Conservation (phyloP, 208 protist species). For the Vickermania spadyakhi region DNA sequence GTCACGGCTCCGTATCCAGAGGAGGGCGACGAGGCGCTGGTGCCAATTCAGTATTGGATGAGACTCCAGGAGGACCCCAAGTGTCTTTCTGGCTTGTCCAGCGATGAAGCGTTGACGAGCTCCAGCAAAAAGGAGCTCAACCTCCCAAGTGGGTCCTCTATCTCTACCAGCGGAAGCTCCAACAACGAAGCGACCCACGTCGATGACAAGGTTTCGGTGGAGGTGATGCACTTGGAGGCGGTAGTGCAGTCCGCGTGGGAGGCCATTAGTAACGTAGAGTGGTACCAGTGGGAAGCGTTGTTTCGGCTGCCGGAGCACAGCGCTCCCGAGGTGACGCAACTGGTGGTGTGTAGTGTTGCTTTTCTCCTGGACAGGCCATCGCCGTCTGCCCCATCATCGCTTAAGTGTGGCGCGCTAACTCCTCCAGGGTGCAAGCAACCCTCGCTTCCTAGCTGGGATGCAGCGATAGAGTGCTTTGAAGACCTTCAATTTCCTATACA, state of each 20-base stretch:
- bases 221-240: neutral
- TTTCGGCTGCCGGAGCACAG: slow-evolving; percentile 8
- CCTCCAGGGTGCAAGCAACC: neutral
- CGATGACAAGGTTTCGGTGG: too few species aligned
- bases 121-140: neutral
- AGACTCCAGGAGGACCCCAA: neutral
- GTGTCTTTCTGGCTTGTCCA: neutral
- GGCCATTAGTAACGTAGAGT: slow-evolving; percentile 5
- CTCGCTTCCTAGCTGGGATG: neutral
- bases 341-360: neutral
- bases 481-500: neutral
- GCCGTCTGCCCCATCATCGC: neutral
- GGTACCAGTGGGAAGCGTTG: slow-evolving; percentile 17
- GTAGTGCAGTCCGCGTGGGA: slow-evolving; percentile 3
- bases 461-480: neutral
- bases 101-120: neutral
- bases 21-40: neutral
- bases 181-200: too few species aligned
- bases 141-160: neutral
- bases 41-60: neutral
- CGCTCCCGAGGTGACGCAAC: neutral
- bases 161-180: too few species aligned
- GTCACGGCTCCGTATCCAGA: neutral
- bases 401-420: neutral
- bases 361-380: neutral